Base-by-base conservation (phyloP, 176 grass and related monocot species). In the Coix lacrymajobi region DNA sequence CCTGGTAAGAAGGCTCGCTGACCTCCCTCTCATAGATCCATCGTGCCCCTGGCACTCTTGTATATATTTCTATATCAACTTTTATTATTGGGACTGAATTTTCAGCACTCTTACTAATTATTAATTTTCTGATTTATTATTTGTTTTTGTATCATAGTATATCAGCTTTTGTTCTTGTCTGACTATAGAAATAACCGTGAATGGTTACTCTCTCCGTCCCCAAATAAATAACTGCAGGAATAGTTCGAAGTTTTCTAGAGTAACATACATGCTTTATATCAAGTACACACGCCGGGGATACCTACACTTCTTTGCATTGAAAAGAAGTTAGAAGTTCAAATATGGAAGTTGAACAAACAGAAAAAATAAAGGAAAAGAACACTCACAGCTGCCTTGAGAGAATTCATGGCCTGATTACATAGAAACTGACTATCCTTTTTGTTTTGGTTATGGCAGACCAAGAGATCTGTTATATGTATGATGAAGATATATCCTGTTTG, bases 1-100 rank as follows among this genome's bases (percentile, higher is more conserved):
- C 89, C 83, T 20, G 82, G 94, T 97, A 54, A 94, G n/a, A n/a
- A n/a, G 72, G 56, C 71, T 68, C 38, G 1, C 71, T 0, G 16
- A 12, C 1, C 25, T 32, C 9, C 76, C 4, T n/a, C n/a, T 41
- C 46, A 22, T 70, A 6, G 4, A 40, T 76, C 33, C 39, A 8
- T 71, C 48, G 6, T 26, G n/a, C 37, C 66, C 20, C 2, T 22
- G 29, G 13, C 45, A n/a, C 40, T 74, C 34, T 43, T 13, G 8
- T 11, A 33, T 14, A 38, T 61, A n/a, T n/a, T n/a, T n/a, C n/a
- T n/a, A n/a, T n/a, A n/a, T n/a, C n/a, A n/a, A n/a, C n/a, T n/a
- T n/a, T n/a, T n/a, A n/a, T n/a, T n/a, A n/a, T n/a, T n/a, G n/a
- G n/a, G n/a, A n/a, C n/a, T n/a, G n/a, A n/a, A n/a, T n/a, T n/a